Base-by-base conservation (phyloP, 2,329 filamentous ascomycete species). In the Exophiala alcalophila region DNA sequence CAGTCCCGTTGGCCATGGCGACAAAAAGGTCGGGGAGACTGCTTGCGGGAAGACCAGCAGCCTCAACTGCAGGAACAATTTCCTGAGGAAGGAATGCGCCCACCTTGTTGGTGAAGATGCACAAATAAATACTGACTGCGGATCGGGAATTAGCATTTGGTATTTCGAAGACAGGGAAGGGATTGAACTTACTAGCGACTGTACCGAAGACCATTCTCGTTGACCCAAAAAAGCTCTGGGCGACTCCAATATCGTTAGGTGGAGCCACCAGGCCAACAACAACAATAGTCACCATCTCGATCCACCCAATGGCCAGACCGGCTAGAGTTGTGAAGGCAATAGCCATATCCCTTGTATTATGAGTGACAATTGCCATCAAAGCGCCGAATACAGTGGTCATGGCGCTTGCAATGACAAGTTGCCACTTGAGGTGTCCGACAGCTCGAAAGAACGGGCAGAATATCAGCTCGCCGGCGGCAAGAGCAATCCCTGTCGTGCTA, bases 1-100 rank as follows among this genome's bases (percentile, higher is more conserved):
- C 50, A 36, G 62, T 57, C 15, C 63, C 64, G 9, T 56, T 55
- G 0, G 58, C 56, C 24, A 68, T 58, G n/a, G 55, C 62, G 4
- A 55, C 46, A 31, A 68, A 60, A 11, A 72, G 59, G 1, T 57
- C 50, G 5, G 59, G 35, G 11, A 69, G 36, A 2, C 59, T 65
- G 6, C 58, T 50, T 4, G 50, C 31, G 2, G 67, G 65, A 2
- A 72, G 59, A 9, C 69, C 68, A 4, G 67, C 65, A 1, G 46
- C 47, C 0, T 58, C 56, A 10, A 65, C 65, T 3, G 66, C 67
- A 0, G 63, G 55, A 7, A 29, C 24, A 16, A 50, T 37, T 16
- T 47, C 31, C 10, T 33, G 27, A n/a, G 47, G 44, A 5, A 50
- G 38, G 19, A 32, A 39, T n/a, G 38, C 23, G 6, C 32, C 36